A percentile compares a stretch with the other conserved stretches of the same genome.
phyloP scores from a whole-genome alignment of 2,329 filamentous ascomycete species.

The Westerdykella aurantiaca region DNA sequence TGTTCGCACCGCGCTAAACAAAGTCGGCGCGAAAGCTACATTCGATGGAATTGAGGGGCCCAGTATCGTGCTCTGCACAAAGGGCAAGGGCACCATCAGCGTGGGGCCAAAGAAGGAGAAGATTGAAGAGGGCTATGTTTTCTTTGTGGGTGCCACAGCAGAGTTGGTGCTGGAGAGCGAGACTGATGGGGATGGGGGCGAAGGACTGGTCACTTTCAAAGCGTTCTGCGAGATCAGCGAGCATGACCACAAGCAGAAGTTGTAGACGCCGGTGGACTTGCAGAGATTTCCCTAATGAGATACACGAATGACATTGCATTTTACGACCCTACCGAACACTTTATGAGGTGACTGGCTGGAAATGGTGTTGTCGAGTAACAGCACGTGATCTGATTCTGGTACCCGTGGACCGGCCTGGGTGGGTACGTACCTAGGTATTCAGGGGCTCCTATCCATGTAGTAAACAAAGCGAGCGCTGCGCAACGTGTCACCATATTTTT shows the following conservation, averaged over 20 bases:
- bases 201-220: conserved; percentile 82
- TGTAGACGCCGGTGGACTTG: conserved; percentile 9
- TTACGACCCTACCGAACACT: no score
- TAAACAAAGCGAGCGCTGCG: no score
- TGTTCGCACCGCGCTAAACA: conserved; percentile 69
- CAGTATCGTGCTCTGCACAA: conserved; percentile 87
- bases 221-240: conserved; percentile 75
- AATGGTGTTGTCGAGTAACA: no score
- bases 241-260: conserved; percentile 21
- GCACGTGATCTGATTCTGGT: no score
- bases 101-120: conserved; percentile 77
- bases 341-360: no score
- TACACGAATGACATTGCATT: no score
- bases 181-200: conserved; percentile 42
- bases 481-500: no score
- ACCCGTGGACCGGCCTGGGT: no score
- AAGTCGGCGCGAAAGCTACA: conserved; percentile 69
- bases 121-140: conserved; percentile 48
- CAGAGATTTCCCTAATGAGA: no score
- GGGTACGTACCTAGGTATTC: no score
- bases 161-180: conserved; percentile 70
- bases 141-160: conserved; percentile 75
- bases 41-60: conserved; percentile 85
- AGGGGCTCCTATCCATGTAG: no score
- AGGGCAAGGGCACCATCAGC: conserved; percentile 73